Base-by-base conservation (phyloP, 352 stramenopile species). In the Globisporangium emineosum region DNA sequence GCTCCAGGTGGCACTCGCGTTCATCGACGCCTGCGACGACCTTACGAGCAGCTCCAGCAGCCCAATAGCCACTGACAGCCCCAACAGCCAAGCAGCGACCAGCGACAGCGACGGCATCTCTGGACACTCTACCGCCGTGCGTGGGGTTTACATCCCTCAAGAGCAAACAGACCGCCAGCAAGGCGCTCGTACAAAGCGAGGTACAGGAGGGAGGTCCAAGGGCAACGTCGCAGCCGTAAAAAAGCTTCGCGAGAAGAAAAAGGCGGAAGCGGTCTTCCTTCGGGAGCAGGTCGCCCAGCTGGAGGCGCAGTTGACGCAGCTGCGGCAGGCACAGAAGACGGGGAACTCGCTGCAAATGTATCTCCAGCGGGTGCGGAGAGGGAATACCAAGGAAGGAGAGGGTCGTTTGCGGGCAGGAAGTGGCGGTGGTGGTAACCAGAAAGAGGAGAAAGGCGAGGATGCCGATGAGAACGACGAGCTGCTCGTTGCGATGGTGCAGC, bases 1-100 rank as follows among this genome's bases (percentile, higher is more conserved):
- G 68, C 66, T 81, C 17, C 68, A 79, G 55, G 65, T 72, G 52
- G 71, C 71, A 40, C 62, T 79, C 53, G 75, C 75, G 32, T 83
- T 81, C 66, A 73, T 71, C n/a, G 70, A 83, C 60, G 54, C 73
- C 3, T 79, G 67, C 27, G 70, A 82, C 27, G 51, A 35, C 59
- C 32, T 6, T 12, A 21, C n/a, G 27, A 52, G 25, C 25, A 53
- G 13, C 35, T 54, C 27, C 19, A 33, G 10, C 12, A 27, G n/a
- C 47, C n/a, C 47, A 53, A 3, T 6, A 17, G 15, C 33, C 35
- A 19, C 33, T 42, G 29, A 32, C 21, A 52, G 21, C 42, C 8
- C 5, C 21, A 17, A 15, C 5, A 37, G 49, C 15, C 27, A 29
- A 23, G 7, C 23, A 9, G 37, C 49, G 12, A 54, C 49, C 21